Evolutionary conservation across 352 stramenopile species (phyloP), one percentile per base, ranked within the genome.

Genomic region (Phytopythium kandeliae): DNA sequence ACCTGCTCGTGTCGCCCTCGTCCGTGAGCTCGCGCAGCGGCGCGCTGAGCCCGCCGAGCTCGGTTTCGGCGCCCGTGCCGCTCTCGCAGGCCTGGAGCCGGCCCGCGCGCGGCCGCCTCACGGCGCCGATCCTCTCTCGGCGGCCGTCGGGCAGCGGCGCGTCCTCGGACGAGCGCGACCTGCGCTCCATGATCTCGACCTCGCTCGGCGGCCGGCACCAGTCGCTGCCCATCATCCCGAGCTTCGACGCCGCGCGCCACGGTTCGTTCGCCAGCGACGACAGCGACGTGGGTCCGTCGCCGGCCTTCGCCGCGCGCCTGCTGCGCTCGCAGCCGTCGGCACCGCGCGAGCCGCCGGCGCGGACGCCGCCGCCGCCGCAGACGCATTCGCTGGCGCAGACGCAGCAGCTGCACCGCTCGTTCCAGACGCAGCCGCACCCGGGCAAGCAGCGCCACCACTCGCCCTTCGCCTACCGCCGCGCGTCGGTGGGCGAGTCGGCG

Each of bases 151-250:
- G 25, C 35, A 57, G 60, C 44, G 57, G 52, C 11, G 40, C 50
- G 4, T 25, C 60, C 0, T 21, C 60, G 1, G 60, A 21, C 36
- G 56, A 73, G 22, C 51, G 49, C 13, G 60, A 67, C n/a, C 30
- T 68, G 19, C 60, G 54, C n/a, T 62, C 53, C 0, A 67, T 75
- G 57, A 37, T 64, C 9, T 69, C 57, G 16, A 36, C 31, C 19
- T 31, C 47, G 0, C 56, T 54, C n/a, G 55, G 55, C 21, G 66
- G 53, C 1, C 71, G 74, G 16, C 67, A 86, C 45, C 55, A 74
- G 48, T 89, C 78, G 35, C 54, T 88, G 21, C 78, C 76, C 0
- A 35, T 78, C 21, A 74, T 86, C 57, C 74, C 67, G 8, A 86
- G 63, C 47, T 69, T 82, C 40, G 71, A 78, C 42, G 67, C 50